A percentile compares a stretch with the other conserved stretches of the same genome.
Evolutionary conservation across 192 early-diverging fungal species (phyloP).

Genomic region (Coemansia aciculifera): DNA sequence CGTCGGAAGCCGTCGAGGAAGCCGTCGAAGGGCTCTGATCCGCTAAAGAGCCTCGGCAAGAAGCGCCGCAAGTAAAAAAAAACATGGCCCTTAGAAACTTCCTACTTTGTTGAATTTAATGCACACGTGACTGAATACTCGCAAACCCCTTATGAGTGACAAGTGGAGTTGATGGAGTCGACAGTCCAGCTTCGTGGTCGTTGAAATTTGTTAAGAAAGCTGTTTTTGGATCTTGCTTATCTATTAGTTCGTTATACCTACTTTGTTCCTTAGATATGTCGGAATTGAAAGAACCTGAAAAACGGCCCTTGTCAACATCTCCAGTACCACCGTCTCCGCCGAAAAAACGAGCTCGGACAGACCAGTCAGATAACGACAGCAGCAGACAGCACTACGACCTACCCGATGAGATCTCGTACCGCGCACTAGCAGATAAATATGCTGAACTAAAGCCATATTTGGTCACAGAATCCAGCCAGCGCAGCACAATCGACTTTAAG

Average conservation of each 20-base stretch:
- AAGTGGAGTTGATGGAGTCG: not conserved
- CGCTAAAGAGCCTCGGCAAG: conserved; percentile 46
- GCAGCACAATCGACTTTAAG: conserved; percentile 29
- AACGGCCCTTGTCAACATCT: not conserved
- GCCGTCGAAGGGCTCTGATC: conserved; percentile 28
- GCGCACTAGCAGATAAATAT: conserved; percentile 10
- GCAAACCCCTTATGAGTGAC: not conserved
- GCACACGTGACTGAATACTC: not conserved
- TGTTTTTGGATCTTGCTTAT: not conserved
- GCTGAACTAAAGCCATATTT: conserved; percentile 19
- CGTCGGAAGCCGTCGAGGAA: conserved; percentile 21
- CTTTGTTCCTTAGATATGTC: not conserved
- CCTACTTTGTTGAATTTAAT: not conserved
- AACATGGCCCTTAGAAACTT: not conserved
- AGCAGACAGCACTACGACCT: conserved; percentile 9
- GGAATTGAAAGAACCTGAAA: not conserved
- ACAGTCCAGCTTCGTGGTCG: not conserved
- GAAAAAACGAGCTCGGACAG: conserved; percentile 2
- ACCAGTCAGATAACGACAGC: not conserved
- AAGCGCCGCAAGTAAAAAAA: conserved; percentile 27
- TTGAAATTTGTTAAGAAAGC: not conserved
- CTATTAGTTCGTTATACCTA: not conserved
- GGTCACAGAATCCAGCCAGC: not conserved
- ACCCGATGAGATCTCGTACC: conserved; percentile 22
- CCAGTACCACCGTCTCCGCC: not conserved